Evolutionary conservation across 108 stramenopile genomes (phyloP), one percentile per base, ranked within the genome.

Genomic region (Stephanodiscus triporus): DNA sequence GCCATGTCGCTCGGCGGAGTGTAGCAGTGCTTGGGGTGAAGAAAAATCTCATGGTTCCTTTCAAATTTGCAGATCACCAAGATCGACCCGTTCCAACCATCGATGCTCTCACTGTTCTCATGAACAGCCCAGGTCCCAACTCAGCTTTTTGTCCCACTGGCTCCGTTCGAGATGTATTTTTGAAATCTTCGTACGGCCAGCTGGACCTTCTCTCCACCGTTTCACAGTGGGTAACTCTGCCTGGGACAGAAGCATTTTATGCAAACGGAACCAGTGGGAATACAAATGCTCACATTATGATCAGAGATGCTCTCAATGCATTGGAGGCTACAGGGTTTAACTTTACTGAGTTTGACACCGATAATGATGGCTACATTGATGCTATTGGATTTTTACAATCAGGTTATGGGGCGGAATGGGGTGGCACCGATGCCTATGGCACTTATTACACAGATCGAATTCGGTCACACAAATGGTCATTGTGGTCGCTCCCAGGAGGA

Each of bases 401-500:
- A 42, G 94, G 94, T 27, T 90, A 90, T 75, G 86, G 86, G 10
- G 91, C 91, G 19, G 91, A 95, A 69, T 71, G 75, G 9, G 86
- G 81, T 2, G 76, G 84, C 7, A 57, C 37, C 11, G 88, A 88
- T 69, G 85, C 89, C 37, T 55, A 71, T 51, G 73, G 72, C 9
- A 56, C 81, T 16, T 24, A 61, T 4, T 54, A 69, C 34, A 51
- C 61, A 48, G 55, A 76, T 49, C 48, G 80, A 19, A 79, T 81
- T 17, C 83, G 85, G 85, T 54, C 49, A 49, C 85, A 86, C 49
- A 86, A 86, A 66, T 78, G 85, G 42, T 50, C 40, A 45, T 56
- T 83, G 37, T 16, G 43, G 9, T 86, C 4, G 70, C 76, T 9
- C 54, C 24, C 19, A 11, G 23, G 20, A 4, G 51, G 51, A 19